Evolutionary conservation across 306 rosid species (phyloP).

Genomic region (Cucurbita argyrosperma): DNA sequence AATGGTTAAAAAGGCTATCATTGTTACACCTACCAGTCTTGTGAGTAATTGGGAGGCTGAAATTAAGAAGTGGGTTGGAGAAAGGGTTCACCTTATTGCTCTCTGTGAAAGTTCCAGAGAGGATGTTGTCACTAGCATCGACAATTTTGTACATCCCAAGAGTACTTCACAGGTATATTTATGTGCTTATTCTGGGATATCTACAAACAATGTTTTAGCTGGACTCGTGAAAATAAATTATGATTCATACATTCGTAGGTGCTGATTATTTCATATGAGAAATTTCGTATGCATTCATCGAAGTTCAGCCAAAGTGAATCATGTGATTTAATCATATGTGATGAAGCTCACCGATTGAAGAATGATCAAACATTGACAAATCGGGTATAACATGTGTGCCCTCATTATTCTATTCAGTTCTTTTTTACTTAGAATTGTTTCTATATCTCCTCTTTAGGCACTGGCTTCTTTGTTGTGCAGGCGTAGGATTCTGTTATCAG

Average conservation of each 20-base stretch:
- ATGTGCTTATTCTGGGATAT: slow-evolving; percentile 4
- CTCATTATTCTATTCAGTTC: background rate
- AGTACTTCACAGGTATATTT: slow-evolving; percentile 44
- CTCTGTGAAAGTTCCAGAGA: slow-evolving; percentile 78
- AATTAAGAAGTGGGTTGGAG: slow-evolving; percentile 82
- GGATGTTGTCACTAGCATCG: slow-evolving; percentile 73
- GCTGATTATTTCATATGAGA: slow-evolving; percentile 82
- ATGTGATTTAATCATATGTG: slow-evolving; percentile 90
- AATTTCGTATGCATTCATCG: slow-evolving; percentile 80
- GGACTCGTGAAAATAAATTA: background rate
- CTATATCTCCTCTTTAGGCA: slow-evolving; percentile 43
- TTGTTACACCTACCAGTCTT: slow-evolving; percentile 97
- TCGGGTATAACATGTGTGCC: slow-evolving; percentile 33
- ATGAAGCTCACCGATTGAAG: slow-evolving; percentile 94
- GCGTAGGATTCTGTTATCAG: slow-evolving; percentile 72
- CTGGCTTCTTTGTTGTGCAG: slow-evolving; percentile 80
- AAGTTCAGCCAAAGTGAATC: slow-evolving; percentile 56
- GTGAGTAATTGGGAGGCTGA: slow-evolving; percentile 99
- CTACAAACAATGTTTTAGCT: background rate
- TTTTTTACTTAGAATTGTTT: slow-evolving; percentile 7
- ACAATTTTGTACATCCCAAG: slow-evolving; percentile 45
- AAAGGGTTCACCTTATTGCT: slow-evolving; percentile 63
- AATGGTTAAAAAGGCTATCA: slow-evolving; percentile 69
- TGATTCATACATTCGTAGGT: slow-evolving; percentile 32
- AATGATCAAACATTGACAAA: slow-evolving; percentile 95